Conservation (phyloP, 2,329 filamentous ascomycete species). For the Colletotrichum limetticola region DNA sequence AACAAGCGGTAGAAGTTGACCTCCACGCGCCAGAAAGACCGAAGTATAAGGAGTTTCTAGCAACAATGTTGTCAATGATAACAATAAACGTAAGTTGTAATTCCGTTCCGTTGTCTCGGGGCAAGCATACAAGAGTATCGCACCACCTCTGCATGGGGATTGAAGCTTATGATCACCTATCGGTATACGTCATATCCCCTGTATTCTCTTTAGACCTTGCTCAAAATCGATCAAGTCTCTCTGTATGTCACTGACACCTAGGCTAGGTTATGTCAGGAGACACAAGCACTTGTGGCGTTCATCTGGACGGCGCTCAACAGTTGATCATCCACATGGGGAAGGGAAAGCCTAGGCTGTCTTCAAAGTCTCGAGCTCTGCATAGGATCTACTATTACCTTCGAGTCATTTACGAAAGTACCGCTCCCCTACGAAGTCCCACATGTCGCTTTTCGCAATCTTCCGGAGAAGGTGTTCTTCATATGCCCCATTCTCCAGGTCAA, state of each 20-base stretch:
- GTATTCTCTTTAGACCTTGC: too few relatives aligned
- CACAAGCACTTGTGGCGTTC: conserved; percentile 38
- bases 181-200: neutral
- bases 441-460: neutral
- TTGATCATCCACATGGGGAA: conserved; percentile 37
- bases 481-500: too few relatives aligned
- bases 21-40: conserved; percentile 26
- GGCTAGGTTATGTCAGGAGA: conserved; percentile 41
- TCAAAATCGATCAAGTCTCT: too few relatives aligned
- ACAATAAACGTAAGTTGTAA: conserved; percentile 35
- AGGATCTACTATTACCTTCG: conserved; percentile 41
- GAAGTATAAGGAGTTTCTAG: conserved; percentile 42
- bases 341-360: conserved; percentile 30
- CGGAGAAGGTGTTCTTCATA: too few relatives aligned
- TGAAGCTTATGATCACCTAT: too few relatives aligned
- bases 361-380: conserved; percentile 33
- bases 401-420: conserved; percentile 40
- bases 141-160: too few relatives aligned
- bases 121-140: too few relatives aligned
- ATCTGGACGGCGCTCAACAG: conserved; percentile 37
- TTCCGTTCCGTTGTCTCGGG: too few relatives aligned
- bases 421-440: neutral
- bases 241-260: neutral
- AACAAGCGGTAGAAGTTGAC: conserved; percentile 36
- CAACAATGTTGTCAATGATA: conserved; percentile 43